Base-by-base conservation (phyloP, 805 yeast genomes). In the Candida ortonii region DNA sequence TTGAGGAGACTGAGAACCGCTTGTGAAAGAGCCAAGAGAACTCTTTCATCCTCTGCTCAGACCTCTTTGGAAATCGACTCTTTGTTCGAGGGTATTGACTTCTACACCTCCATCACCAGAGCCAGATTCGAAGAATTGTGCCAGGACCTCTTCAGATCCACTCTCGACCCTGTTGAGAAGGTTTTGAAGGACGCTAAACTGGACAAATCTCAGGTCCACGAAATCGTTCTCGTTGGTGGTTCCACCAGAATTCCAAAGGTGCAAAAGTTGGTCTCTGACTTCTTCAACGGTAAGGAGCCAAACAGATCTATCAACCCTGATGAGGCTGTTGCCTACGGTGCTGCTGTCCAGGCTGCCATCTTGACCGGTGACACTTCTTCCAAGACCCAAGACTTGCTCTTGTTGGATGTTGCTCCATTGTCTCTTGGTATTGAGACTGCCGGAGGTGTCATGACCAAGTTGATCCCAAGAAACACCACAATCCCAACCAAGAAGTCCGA, bases 301-400 rank as follows among this genome's bases (percentile, higher is more conserved):
- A 86, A 86, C 76, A 84, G 80, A 73, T 85, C 96, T 35, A 88
- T 88, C 68, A 88, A 88, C 79, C 96, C 97, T 54, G 97, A 88
- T 76, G 97, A 88, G 73, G 97, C 97, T 59, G 97, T 88, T 68
- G 97, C 97, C 60, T 88, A 88, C 72, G 96, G 97, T 82, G 97
- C 97, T 53, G 96, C 96, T 46, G 96, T 88, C 52, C 97, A 88
- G 75, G 96, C 96, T 52, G 96, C 96, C 52, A 88, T 88, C 62
- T 78, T 88, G 63, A 79, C 96, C 43, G 97, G 97, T 72, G 96
- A 88, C 70, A 81, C 90, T 53, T 88, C 96, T 25, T 80, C 95
- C 44, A 87, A 87, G 83, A 89, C 96, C 44, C 96, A 88, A 74
- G 97, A 88, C 67, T 74, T 88, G 66, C 73, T 90, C 63, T 76